phyloP scores from a whole-genome alignment of 305 asterid genomes.

The Solanum hybrid region DNA sequence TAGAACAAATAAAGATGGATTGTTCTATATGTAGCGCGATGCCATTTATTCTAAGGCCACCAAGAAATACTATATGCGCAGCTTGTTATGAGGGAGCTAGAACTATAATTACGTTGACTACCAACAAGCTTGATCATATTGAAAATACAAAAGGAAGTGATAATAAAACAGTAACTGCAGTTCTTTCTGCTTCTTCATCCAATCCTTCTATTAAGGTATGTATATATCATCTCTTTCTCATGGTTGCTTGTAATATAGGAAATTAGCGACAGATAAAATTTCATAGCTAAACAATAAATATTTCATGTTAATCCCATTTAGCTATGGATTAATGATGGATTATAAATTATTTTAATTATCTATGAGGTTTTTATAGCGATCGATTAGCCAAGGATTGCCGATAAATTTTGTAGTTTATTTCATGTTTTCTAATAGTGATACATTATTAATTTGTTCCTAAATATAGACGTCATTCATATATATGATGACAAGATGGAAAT shows the following conservation, averaged over 20 bases:
- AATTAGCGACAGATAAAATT: neutral
- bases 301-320: neutral
- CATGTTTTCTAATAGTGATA: neutral
- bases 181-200: conserved; percentile 26
- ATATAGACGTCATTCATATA: neutral
- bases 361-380: neutral
- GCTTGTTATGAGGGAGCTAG: conserved; percentile 90
- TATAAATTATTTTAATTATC: neutral
- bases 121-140: conserved; percentile 35
- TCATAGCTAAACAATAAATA: neutral
- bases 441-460: neutral
- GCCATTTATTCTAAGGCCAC: conserved; percentile 79
- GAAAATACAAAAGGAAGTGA: conserved; percentile 16
- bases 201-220: conserved; percentile 50
- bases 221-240: neutral
- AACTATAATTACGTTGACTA: conserved; percentile 52
- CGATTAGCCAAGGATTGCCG: neutral
- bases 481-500: neutral
- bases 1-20: conserved; percentile 42
- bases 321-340: neutral
- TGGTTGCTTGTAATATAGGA: neutral
- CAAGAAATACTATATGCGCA: conserved; percentile 69
- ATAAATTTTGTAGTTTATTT: neutral
- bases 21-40: conserved; percentile 79
- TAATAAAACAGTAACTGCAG: conserved; percentile 2